phyloP scores from a whole-genome alignment of 208 protist genomes.

The Strigomonas culicis region DNA sequence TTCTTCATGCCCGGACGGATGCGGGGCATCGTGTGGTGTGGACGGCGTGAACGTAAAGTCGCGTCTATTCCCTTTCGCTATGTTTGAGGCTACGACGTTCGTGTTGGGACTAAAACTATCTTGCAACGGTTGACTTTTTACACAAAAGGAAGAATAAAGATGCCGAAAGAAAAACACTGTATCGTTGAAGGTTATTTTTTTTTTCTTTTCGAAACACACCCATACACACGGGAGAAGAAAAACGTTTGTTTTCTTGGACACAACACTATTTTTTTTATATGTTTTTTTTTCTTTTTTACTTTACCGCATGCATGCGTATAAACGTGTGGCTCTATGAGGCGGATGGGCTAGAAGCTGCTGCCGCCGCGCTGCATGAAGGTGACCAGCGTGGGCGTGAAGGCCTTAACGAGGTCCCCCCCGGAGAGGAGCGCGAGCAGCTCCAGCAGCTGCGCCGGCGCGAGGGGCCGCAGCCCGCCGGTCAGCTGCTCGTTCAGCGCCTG shows the following conservation, averaged over 20 bases:
- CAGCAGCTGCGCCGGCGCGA: conserved; percentile 68
- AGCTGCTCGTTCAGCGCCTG: conserved; percentile 66
- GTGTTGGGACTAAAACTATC: too few species aligned
- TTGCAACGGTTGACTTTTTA: too few species aligned
- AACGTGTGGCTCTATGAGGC: not conserved
- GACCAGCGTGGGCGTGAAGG: conserved; percentile 65
- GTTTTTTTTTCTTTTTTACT: too few species aligned
- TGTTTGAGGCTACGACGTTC: too few species aligned
- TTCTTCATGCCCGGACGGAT: conserved; percentile 79
- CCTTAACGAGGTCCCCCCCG: conserved; percentile 72
- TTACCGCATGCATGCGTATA: not conserved
- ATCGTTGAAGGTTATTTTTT: too few species aligned
- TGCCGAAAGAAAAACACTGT: not conserved
- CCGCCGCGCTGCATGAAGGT: conserved; percentile 25
- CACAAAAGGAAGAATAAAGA: conserved; percentile 9
- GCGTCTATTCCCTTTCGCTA: too few species aligned
- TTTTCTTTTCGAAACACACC: too few species aligned
- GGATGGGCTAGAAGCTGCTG: not conserved
- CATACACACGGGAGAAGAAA: too few species aligned
- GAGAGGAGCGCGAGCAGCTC: conserved; percentile 76
- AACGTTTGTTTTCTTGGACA: not conserved
- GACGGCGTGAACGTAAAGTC: too few species aligned
- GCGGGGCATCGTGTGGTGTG: conserved; percentile 45
- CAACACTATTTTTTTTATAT: too few species aligned
- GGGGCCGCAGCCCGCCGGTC: conserved; percentile 36